Base-by-base conservation (phyloP, 176 grass and related monocot genomes). In the Elymus sibiricus region DNA sequence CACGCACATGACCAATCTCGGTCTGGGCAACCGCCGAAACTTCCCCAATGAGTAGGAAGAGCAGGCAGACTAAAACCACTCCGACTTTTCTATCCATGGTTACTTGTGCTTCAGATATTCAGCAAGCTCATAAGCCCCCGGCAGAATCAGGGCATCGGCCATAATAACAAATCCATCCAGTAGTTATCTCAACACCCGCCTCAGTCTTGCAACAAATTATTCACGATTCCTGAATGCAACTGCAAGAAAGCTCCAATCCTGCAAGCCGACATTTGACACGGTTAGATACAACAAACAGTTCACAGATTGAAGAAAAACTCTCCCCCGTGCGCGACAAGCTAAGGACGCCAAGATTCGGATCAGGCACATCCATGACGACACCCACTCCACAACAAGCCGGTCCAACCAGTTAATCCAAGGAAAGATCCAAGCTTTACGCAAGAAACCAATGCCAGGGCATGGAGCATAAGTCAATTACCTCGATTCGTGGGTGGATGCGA, bases 11-110 rank as follows among this genome's bases (percentile, higher is more conserved):
- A 71, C 84, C 71, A 0, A 90, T 78, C 82, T 98, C 93, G 1
- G 95, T 88, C 82, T 89, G 75, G 0, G 94, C 92, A 38, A 95
- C 39, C 2, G 84, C 73, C 10, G 74, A 71, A 29, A 31, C 73
- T 1, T 84, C 64, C 4, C 67, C 13, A 56, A 91, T 53, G 43
- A 91, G 35, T 31, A 92, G 42, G 19, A 93, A 27, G 70, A 89
- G 83, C 55, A 89, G 71, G 79, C 81, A 90, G 17, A 89, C 49
- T 56, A 90, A 75, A 80, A 91, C 34, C 6, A 29, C 25, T 51
- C 64, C 35, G 13, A 40, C 60, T 82, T 77, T 88, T 87, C 42
- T 84, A 82, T 60, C 88, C 97, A 98, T 98, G 70, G 74, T 73
- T 43, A 72, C 38, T 62, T 42, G 9, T 11, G 47, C 21, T 34